Evolutionary conservation across 2,329 filamentous ascomycete species (phyloP), one percentile per base, ranked within the genome.

Genomic region (Didymella lethalis): DNA sequence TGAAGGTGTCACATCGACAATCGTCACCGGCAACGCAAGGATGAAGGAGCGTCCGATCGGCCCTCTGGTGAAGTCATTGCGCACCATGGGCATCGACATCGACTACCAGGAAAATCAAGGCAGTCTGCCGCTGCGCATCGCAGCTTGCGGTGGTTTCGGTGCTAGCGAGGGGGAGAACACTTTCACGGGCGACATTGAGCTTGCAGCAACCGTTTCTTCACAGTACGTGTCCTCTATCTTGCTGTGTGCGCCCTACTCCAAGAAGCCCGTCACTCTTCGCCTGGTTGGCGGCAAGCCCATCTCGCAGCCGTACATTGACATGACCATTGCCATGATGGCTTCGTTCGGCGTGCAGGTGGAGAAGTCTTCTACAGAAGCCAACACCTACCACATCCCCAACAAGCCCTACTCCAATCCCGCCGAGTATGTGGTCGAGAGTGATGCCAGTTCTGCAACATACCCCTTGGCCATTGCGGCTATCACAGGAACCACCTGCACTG

Each of bases 291-390:
- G 93, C 54, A 98, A 97, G 77, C 94, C 95, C 43, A 97, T 99
- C 65, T 98, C 94, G 1, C 93, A 98, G 75, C 88, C 89, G 2
- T 99, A 99, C 77, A 98, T 99, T 71, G 93, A 99, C 75, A 98
- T 99, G 94, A 99, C 95, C 2, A 93, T 96, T 52, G 86, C 93
- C 16, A 99, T 99, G 94, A 99, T 99, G 95, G 85, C 86, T 54
- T 85, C 90, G 2, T 99, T 99, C 72, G 95, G 95, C 48, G 86
- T 99, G 40, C 77, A 88, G 38, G 95, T 97, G 12, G 83, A 87
- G 62, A 88, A 86, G 68, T 96, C 93, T 8, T 78, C 85, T 31
- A 89, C 86, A 3, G 93, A 97, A 70, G 86, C 89, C 45, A 90
- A 98, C 74, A 97, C 94, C 5, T 99, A 99, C 78, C 89, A 96